Evolutionary conservation across 2,329 filamentous ascomycete genomes (phyloP).

Genomic region (Claviceps monticola): DNA sequence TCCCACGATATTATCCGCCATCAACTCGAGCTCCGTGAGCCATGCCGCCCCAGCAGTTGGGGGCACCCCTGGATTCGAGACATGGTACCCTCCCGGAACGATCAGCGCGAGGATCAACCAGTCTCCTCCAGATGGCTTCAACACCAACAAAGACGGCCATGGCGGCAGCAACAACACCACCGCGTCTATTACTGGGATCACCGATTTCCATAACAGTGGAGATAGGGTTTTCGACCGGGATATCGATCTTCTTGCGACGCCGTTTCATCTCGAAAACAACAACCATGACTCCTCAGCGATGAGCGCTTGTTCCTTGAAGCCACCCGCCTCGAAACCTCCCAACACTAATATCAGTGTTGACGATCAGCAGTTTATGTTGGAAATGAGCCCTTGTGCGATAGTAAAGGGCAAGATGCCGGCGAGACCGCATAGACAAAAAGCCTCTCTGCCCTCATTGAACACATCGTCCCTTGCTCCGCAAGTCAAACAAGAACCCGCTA

Average conservation of each 20-base stretch:
- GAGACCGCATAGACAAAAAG: constrained; percentile 18
- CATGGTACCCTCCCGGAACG: constrained; percentile 23
- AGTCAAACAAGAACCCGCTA: constrained; percentile 18
- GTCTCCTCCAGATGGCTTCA: constrained; percentile 10
- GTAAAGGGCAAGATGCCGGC: constrained; percentile 21
- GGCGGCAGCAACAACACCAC: constrained; percentile 7
- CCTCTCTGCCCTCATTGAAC: constrained; percentile 9
- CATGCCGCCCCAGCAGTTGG: constrained; percentile 11
- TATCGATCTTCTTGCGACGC: neutral
- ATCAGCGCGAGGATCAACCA: constrained; percentile 13
- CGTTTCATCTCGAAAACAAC: neutral
- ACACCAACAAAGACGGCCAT: constrained; percentile 8
- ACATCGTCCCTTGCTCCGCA: constrained; percentile 13
- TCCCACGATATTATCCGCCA: constrained; percentile 12
- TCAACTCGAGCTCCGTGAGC: constrained; percentile 7
- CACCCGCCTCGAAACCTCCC: constrained; percentile 24
- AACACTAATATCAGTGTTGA: constrained; percentile 22
- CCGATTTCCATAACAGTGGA: neutral
- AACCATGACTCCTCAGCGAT: neutral
- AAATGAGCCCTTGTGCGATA: constrained; percentile 19
- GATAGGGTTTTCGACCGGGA: neutral
- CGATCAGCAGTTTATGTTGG: constrained; percentile 22
- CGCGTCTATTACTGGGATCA: neutral
- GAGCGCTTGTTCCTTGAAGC: constrained; percentile 19
- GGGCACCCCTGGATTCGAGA: constrained; percentile 24